Evolutionary conservation across 2,329 filamentous ascomycete genomes (phyloP).

Genomic region (Hypoxylon sp.): DNA sequence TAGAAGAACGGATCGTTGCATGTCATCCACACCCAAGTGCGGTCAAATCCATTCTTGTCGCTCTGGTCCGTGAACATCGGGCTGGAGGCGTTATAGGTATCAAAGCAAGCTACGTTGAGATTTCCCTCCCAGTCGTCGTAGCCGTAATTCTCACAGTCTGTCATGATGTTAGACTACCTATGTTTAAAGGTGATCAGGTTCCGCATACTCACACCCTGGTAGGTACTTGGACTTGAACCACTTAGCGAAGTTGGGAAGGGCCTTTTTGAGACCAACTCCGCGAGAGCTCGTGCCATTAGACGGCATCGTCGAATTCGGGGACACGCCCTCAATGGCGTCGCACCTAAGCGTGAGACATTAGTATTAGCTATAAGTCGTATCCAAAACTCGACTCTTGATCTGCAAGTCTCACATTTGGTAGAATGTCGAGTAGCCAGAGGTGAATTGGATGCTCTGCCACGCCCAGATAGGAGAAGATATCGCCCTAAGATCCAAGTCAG

Average conservation of each 20-base stretch:
- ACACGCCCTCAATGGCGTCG: slow-evolving; percentile 52
- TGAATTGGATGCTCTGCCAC: slow-evolving; percentile 55
- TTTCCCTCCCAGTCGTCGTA: slow-evolving; percentile 59
- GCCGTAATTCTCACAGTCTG: slow-evolving; percentile 57
- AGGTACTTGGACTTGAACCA: slow-evolving; percentile 62
- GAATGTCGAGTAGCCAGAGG: slow-evolving; percentile 52
- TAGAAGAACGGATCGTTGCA: slow-evolving; percentile 73
- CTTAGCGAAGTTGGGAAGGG: slow-evolving; percentile 65
- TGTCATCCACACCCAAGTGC: slow-evolving; percentile 70
- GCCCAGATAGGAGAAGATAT: slow-evolving; percentile 43
- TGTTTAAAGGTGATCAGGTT: background rate
- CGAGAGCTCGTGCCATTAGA: slow-evolving; percentile 49
- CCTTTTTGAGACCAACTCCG: slow-evolving; percentile 66
- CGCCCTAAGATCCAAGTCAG: slow-evolving; percentile 48
- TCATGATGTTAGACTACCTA: background rate
- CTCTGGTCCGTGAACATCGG: slow-evolving; percentile 63
- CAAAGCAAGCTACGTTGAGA: slow-evolving; percentile 61
- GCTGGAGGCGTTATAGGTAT: slow-evolving; percentile 63
- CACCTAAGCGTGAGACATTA: slow-evolving; percentile 31
- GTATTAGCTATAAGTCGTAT: slow-evolving; percentile 32
- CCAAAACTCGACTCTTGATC: slow-evolving; percentile 45
- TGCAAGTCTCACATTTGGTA: slow-evolving; percentile 48
- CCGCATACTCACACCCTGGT: slow-evolving; percentile 58
- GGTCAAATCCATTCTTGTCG: slow-evolving; percentile 59
- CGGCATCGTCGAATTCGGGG: slow-evolving; percentile 43